Base-by-base conservation (phyloP, 73 alveolate genomes). In the Durusdinium trenchii region DNA sequence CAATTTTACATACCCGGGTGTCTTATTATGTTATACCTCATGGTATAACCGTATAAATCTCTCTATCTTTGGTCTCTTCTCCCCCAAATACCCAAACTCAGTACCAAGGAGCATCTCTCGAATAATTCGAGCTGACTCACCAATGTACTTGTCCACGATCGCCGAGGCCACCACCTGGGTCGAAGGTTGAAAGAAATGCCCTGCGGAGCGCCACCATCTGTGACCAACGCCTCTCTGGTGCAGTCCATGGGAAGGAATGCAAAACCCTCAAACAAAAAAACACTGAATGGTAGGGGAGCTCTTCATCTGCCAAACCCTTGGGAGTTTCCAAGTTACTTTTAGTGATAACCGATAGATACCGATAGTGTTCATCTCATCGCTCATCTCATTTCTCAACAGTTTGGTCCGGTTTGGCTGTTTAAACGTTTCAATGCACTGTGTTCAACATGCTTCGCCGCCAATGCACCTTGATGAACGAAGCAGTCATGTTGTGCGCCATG, bases 61-160 rank as follows among this genome's bases (percentile, higher is more conserved):
- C n/a, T n/a, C n/a, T n/a, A n/a, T n/a, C n/a, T n/a, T n/a, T n/a
- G n/a, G n/a, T n/a, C n/a, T n/a, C n/a, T n/a, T n/a, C n/a, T n/a
- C n/a, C n/a, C n/a, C n/a, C n/a, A n/a, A n/a, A n/a, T n/a, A n/a
- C n/a, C n/a, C n/a, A n/a, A n/a, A n/a, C n/a, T n/a, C n/a, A 99
- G 99, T 92, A 99, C 99, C n/a, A n/a, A n/a, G n/a, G n/a, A n/a
- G n/a, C 99, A 99, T 99, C 99, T 99, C 99, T 87, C 99, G 99
- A 73, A 99, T 99, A 64, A 99, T 99, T 84, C 99, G 99, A 46
- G 99, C 99, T 84, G 99, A 99, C 99, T 99, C 99, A 42, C 99
- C 99, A 73, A 99, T 99, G 99, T 99, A 99, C 98, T 99, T 99
- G 99, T 99, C 99, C 64, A 99, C 99, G 69, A 99, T 99, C 73